Evolutionary conservation across 345 rosid genomes (phyloP), one percentile per base, ranked within the genome.

Genomic region (Garcia nutans): DNA sequence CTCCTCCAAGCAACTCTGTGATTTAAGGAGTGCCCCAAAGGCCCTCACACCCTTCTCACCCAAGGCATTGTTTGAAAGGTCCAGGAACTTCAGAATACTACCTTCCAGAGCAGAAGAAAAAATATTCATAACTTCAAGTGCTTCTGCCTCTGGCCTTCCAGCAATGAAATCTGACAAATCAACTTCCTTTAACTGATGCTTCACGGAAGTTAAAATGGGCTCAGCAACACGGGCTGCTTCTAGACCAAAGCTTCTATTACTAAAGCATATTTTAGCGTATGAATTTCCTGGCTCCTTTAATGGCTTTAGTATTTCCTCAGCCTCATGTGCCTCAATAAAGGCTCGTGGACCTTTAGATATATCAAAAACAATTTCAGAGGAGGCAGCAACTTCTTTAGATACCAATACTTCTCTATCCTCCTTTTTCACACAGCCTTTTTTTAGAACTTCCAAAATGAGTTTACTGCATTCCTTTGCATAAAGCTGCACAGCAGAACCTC

Each of bases 31-130:
- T 50, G 89, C 76, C 26, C 83, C 83, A 81, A 93, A 93, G 68
- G 97, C 97, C 83, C 94, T 86, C 58, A 95, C 89, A 76, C 99
- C 99, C 68, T 95, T 93, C 83, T 93, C 97, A 28, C 99, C 97
- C 84, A 95, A 81, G 65, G 99, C 99, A 77, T 95, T 95, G 31
- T 94, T 82, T 19, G 99, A 93, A 45, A 95, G 89, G 83, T 93
- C 87, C 77, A 95, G 84, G 77, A 82, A 93, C 50, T 73, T 88
- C 79, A 92, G 85, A 75, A 82, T 45, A 78, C 91, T 79, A 65
- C 94, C 97, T 85, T 90, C 90, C 80, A 95, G 68, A 8, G 99
- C 94, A 49, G 86, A 57, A n/a, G 97, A 86, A 71, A 95, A 95
- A 24, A 90, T 85, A 26, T 70, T 80, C 96, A 95, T 93, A 70